Conservation (phyloP, 805 yeast species). For the Candida andamanensis region DNA sequence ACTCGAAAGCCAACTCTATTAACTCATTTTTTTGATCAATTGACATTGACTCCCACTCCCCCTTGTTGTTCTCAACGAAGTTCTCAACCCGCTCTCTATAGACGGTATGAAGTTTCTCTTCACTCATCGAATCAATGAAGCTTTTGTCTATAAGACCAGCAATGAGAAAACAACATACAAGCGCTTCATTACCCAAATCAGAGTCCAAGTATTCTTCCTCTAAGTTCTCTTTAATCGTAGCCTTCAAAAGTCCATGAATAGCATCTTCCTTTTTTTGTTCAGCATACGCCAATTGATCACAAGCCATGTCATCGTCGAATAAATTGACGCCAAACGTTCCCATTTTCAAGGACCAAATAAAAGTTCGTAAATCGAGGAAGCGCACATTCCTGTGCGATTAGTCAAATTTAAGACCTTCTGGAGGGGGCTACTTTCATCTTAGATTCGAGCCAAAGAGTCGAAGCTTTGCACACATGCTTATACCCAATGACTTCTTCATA, state of each 20-base stretch:
- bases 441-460: no score
- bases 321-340: constrained; percentile 5
- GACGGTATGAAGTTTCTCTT: neutral
- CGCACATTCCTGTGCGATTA: no score
- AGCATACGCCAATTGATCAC: constrained; percentile 3
- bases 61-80: constrained; percentile 1
- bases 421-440: no score
- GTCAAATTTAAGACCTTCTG: no score
- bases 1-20: neutral
- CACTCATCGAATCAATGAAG: constrained; percentile 1
- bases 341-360: no score
- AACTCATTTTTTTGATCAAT: neutral
- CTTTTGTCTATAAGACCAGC: constrained; percentile 3
- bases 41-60: constrained; percentile 2
- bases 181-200: constrained; percentile 5
- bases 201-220: constrained; percentile 3
- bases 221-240: no score
- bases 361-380: no score
- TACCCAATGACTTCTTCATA: no score
- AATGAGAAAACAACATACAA: constrained; percentile 2
- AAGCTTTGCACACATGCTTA: no score
- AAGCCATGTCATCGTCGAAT: constrained; percentile 6
- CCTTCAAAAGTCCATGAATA: no score
- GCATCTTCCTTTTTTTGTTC: no score
- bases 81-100: constrained; percentile 2